Base-by-base conservation (phyloP, 1,139 yeast species). In the Candida sojae region DNA sequence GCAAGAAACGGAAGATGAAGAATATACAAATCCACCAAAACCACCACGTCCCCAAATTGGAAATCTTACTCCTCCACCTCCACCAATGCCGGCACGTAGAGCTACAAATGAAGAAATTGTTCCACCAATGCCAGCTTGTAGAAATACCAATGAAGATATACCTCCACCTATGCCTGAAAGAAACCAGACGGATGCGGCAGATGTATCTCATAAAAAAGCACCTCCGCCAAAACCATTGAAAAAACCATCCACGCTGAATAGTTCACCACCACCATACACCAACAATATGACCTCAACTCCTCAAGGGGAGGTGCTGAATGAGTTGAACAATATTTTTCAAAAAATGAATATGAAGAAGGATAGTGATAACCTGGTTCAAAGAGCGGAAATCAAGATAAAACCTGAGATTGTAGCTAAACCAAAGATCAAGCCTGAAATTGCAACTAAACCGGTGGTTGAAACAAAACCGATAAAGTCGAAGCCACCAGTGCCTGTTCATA, bases 211-310 rank as follows among this genome's bases (percentile, higher is more conserved):
- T 8, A 64, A 61, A 50, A 70, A 68, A 48, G 57, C 59, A 2
- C 73, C 77, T 9, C 77, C 77, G 3, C 77, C 76, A 23, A 73
- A 72, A 42, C 78, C 79, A 1, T 50, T 58, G 2, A 75, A 68
- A 54, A 70, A 69, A 47, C 61, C 64, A 12, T 44, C 57, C 10
- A 46, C 52, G n/a, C n/a, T 56, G 1, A 32, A 39, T 26, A 57
- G 55, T 47, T 59, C 52, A 2, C 21, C 58, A 2, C 40, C 33
- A 36, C 49, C 57, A 23, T 42, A 44, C 41, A 6, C 40, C 12
- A 12, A 34, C 21, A 5, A 31, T 12, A 11, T 29, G 17, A 34
- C 31, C 37, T 12, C 63, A 6, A 61, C 25, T 8, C 31, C 34
- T 21, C 43, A 45, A 23, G 43, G 39, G 4, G 53, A 46, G n/a